A percentile compares a stretch with the other conserved stretches of the same genome.
Conservation (phyloP, 306 rosid species). For the Inga laurina region DNA sequence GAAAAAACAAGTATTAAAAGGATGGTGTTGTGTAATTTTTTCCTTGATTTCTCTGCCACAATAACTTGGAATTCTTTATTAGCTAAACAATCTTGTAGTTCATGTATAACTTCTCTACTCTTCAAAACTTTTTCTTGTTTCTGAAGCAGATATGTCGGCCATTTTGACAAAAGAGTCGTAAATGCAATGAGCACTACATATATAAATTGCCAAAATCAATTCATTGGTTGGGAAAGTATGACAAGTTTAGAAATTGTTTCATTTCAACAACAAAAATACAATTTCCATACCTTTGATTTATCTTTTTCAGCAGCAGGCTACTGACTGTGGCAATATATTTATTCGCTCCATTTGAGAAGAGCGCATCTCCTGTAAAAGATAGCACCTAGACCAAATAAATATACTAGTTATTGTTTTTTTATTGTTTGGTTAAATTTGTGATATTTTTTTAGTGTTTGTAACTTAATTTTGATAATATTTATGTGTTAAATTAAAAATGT, state of each 20-base stretch:
- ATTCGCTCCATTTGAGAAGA: conserved; percentile 73
- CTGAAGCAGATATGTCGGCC: no score
- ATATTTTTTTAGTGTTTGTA: no score
- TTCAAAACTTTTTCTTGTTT: no score
- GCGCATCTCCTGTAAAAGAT: conserved; percentile 56
- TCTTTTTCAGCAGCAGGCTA: conserved; percentile 13
- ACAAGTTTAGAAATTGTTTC: neutral
- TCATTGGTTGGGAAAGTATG: neutral
- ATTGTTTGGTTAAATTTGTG: no score
- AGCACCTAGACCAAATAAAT: neutral
- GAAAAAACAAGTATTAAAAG: conserved; percentile 45
- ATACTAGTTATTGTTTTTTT: no score
- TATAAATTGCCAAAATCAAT: conserved; percentile 7
- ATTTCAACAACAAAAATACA: neutral
- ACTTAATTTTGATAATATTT: no score
- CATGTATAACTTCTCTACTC: conserved; percentile 28
- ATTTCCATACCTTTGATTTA: conserved; percentile 58
- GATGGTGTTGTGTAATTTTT: conserved; percentile 63
- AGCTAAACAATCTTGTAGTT: conserved; percentile 60
- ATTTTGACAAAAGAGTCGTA: conserved; percentile 47
- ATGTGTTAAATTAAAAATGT: no score
- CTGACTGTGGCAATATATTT: conserved; percentile 50
- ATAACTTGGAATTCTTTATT: conserved; percentile 65
- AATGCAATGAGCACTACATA: neutral
- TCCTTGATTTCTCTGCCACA: conserved; percentile 59